Evolutionary conservation across 176 grass and related monocot genomes (phyloP).

Genomic region (Microstegium vimineum): DNA sequence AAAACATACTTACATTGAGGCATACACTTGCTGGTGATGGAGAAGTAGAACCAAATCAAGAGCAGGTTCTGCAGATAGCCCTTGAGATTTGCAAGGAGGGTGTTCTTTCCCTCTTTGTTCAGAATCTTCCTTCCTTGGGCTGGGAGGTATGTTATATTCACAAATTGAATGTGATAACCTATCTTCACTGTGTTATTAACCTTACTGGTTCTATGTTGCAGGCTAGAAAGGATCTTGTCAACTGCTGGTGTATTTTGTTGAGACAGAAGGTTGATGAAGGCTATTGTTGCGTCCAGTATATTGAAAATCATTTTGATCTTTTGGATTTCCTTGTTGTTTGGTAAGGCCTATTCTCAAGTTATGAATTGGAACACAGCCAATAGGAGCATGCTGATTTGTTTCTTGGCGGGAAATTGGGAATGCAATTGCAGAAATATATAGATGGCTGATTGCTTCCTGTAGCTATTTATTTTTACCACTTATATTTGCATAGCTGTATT

Average conservation of each 20-base stretch:
- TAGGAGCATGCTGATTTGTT: background rate
- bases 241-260: conserved; percentile 91
- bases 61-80: conserved; percentile 73
- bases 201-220: conserved; percentile 38
- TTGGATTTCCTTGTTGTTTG: conserved; percentile 97
- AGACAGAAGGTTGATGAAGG: conserved; percentile 76
- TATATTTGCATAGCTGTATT: background rate
- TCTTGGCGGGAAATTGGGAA: background rate
- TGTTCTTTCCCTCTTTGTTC: conserved; percentile 79
- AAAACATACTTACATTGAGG: conserved; percentile 64
- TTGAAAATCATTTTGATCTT: conserved; percentile 91
- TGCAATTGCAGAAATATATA: background rate
- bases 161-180: background rate
- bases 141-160: conserved; percentile 75
- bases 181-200: background rate
- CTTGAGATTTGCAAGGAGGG: conserved; percentile 91
- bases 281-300: conserved; percentile 77
- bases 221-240: conserved; percentile 92
- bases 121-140: conserved; percentile 86
- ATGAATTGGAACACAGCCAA: background rate
- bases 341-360: conserved; percentile 46
- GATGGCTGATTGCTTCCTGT: conserved; percentile 13
- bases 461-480: background rate
- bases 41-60: conserved; percentile 90
- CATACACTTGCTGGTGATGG: conserved; percentile 82